Evolutionary conservation across 148 eudicot species (phyloP), one percentile per base, ranked within the genome.

Genomic region (Pharnaceum exiguum): DNA sequence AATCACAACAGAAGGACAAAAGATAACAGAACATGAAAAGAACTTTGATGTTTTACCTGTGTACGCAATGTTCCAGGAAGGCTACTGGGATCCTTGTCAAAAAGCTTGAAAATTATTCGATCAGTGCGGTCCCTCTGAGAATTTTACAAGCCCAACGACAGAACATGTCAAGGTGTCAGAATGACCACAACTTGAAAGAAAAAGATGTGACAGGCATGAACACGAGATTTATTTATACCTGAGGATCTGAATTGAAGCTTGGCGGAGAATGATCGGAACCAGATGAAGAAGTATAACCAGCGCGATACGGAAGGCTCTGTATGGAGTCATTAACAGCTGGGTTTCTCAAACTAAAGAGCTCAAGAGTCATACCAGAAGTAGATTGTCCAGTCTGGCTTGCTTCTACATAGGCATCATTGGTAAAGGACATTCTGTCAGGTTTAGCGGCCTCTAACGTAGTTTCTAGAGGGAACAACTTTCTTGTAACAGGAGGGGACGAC

Each of bases 41-140:
- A 53, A 31, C 7, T 12, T 13, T 18, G 31, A 27, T 15, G 26
- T 48, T 67, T 59, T 22, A 84, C 97, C 97, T 90, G 83, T 66
- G 84, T 67, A 46, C 91, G 79, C 79, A 90, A 60, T 26, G 79
- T 59, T 39, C 70, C 79, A 19, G 97, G 97, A 50, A 90, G 75
- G 45, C 86, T 90, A 65, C 87, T 82, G 17, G 97, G 97, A 78
- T 90, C 86, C 73, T 84, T 86, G 68, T 79, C 97, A 55, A 90
- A 86, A 15, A 90, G 75, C 74, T 90, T 90, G 77, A 90, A 90
- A 61, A 75, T 39, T 36, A 90, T 84, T 58, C 95, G 75, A 29
- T 85, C 95, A 54, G 90, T 84, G 23, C 86, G 97, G 60, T 82
- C 83, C 95, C 82, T 72, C 55, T 44, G 43, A 58, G 10, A 57